phyloP scores from a whole-genome alignment of 148 eudicot genomes.

The Arctostaphylos glauca region DNA sequence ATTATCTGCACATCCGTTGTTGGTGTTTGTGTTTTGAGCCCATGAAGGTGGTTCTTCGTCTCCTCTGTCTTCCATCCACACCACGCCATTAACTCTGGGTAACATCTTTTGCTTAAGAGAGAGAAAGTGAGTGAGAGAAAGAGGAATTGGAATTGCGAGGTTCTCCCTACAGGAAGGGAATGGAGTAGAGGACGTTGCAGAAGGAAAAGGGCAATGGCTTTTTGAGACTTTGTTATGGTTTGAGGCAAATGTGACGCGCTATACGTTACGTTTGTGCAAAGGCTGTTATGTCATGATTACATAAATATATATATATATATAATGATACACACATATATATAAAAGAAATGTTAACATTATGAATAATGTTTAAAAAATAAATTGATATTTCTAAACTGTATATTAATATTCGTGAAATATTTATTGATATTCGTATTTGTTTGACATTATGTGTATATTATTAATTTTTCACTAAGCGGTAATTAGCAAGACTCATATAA shows the following conservation, averaged over 20 bases:
- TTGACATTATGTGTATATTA: too few relatives aligned
- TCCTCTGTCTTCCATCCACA: conserved; percentile 38
- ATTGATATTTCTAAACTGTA: too few relatives aligned
- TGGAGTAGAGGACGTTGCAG: conserved; percentile 14
- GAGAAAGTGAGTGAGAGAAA: conserved; percentile 18
- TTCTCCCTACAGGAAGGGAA: neutral
- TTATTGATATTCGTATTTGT: too few relatives aligned
- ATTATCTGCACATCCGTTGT: conserved; percentile 20
- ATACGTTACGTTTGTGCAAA: conserved; percentile 15
- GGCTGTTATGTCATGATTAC: conserved; percentile 18
- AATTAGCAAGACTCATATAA: too few relatives aligned
- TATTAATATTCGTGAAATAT: too few relatives aligned
- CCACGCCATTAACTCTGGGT: conserved; percentile 29
- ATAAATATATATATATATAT: neutral
- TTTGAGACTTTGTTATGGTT: neutral
- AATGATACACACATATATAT: neutral
- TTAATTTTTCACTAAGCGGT: too few relatives aligned
- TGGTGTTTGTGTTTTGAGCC: conserved; percentile 20
- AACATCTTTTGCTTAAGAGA: conserved; percentile 25
- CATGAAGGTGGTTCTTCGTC: conserved; percentile 21
- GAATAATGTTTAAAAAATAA: too few relatives aligned
- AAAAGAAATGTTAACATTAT: too few relatives aligned
- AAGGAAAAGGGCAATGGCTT: conserved; percentile 26
- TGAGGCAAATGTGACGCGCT: conserved; percentile 17
- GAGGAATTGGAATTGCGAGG: neutral